Evolutionary conservation across 129 eudicot genomes (phyloP).

Genomic region (Scalesia atractyloides): DNA sequence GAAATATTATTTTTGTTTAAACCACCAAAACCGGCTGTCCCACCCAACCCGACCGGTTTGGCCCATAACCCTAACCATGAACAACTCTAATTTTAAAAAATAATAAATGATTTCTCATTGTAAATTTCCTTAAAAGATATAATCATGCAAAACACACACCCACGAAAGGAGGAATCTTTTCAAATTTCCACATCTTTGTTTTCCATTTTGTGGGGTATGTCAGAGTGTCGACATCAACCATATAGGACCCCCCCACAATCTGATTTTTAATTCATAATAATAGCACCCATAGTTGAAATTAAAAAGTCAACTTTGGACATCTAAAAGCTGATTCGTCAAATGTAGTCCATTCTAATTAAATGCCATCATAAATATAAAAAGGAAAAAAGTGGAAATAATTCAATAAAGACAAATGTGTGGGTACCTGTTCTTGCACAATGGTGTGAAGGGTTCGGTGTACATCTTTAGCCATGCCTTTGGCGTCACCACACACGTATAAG

Average conservation of each 20-base stretch:
- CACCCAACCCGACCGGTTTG: too few relatives aligned
- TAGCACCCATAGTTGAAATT: not conserved
- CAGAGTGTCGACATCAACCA: not conserved
- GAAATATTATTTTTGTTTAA: too few relatives aligned
- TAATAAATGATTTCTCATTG: not conserved
- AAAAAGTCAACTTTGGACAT: conserved; percentile 19
- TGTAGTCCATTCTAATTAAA: not conserved
- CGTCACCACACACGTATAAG: conserved; percentile 95
- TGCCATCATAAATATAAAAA: not conserved
- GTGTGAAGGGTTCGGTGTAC: conserved; percentile 96
- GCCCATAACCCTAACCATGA: too few relatives aligned
- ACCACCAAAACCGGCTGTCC: not conserved
- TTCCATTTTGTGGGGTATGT: not conserved
- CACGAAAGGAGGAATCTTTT: not conserved
- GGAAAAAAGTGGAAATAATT: not conserved
- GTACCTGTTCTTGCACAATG: conserved; percentile 89
- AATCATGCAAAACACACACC: not conserved
- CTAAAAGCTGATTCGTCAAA: not conserved
- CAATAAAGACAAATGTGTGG: not conserved
- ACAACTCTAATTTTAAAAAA: not conserved
- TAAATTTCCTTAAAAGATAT: not conserved
- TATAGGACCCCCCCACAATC: not conserved
- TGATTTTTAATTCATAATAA: not conserved
- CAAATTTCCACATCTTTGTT: not conserved
- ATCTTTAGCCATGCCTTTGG: conserved; percentile 99